phyloP scores from a whole-genome alignment of 371 early-diverging fungal species.

The Mortierella sp. region DNA sequence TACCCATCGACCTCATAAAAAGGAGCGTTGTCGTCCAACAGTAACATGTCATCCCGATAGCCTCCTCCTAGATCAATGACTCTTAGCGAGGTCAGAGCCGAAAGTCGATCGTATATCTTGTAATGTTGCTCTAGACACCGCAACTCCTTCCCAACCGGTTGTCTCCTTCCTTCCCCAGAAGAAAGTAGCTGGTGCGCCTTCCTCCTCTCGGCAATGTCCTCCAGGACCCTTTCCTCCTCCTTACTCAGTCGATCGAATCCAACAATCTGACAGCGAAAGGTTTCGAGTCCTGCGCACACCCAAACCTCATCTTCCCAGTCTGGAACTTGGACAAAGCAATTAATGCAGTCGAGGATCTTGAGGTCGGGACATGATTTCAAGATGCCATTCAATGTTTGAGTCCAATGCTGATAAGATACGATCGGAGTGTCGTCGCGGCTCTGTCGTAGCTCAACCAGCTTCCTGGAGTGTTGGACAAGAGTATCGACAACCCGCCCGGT shows the following conservation, averaged over 20 bases:
- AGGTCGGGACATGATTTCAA: constrained; percentile 5
- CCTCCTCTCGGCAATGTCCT: not conserved
- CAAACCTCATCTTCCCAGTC: not conserved
- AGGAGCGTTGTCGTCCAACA: not conserved
- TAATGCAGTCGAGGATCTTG: not conserved
- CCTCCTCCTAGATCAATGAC: constrained; percentile 1
- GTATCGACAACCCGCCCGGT: not conserved
- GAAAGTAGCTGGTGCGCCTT: not conserved
- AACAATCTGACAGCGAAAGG: not conserved
- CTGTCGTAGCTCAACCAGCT: not conserved
- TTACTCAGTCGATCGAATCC: not conserved
- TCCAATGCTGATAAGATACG: not conserved
- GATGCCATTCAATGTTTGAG: not conserved
- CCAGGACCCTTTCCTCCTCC: not conserved
- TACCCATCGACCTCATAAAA: not conserved
- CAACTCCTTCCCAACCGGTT: not conserved
- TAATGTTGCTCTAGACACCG: not conserved
- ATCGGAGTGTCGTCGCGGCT: not conserved
- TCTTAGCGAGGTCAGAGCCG: not conserved
- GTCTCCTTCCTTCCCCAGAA: not conserved
- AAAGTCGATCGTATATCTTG: not conserved
- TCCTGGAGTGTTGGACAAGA: not conserved
- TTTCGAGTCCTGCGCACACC: not conserved
- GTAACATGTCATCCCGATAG: not conserved
- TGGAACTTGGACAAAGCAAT: not conserved